phyloP scores from a whole-genome alignment of 1,284 basidiomycete genomes.

The Porodaedalea pini region DNA sequence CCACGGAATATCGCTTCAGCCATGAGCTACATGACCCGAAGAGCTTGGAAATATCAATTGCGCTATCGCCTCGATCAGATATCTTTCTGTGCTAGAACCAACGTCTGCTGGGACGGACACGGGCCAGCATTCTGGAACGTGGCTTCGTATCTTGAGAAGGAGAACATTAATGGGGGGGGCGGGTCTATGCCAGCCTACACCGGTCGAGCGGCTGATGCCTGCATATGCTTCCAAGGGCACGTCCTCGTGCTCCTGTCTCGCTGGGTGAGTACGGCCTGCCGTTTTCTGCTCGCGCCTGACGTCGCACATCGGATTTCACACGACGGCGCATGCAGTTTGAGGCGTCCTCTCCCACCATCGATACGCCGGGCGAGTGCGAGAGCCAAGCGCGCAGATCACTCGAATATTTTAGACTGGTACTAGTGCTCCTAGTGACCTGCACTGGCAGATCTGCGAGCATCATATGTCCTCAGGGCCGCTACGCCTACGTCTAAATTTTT shows the following conservation, averaged over 20 bases:
- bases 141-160: background rate
- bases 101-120: background rate
- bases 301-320: background rate
- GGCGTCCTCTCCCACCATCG: conserved; percentile 6
- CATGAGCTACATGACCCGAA: background rate
- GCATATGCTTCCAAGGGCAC: background rate
- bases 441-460: background rate
- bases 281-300: background rate
- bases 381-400: background rate
- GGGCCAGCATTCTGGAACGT: background rate
- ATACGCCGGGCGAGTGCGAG: background rate
- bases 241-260: background rate
- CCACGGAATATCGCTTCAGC: background rate
- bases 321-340: background rate
- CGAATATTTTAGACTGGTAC: background rate
- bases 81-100: background rate
- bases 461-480: background rate
- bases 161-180: too few relatives aligned
- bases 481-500: too few relatives aligned
- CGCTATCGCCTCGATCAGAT: background rate
- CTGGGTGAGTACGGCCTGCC: background rate
- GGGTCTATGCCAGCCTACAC: background rate
- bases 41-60: conserved; percentile 5
- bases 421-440: background rate
- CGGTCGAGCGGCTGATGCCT: background rate